Evolutionary conservation across 2,329 filamentous ascomycete genomes (phyloP).

Genomic region (Fusarium mexicanum): DNA sequence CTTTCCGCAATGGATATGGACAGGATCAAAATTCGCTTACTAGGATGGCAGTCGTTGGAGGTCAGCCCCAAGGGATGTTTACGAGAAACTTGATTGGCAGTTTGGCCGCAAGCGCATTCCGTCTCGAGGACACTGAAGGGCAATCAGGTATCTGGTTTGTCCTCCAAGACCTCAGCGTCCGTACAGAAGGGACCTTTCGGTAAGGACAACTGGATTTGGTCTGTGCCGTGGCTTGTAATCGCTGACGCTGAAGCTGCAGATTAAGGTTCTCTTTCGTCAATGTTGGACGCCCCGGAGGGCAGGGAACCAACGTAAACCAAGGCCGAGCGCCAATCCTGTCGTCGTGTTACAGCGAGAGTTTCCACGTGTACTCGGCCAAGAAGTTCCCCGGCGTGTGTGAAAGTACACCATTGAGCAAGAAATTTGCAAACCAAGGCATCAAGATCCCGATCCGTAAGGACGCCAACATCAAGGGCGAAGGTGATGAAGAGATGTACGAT

Average conservation of each 20-base stretch:
- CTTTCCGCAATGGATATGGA: conserved; percentile 45
- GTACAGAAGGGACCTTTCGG: conserved; percentile 92
- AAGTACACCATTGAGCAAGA: conserved; percentile 89
- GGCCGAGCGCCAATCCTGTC: conserved; percentile 84
- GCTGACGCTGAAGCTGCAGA: conserved; percentile 50
- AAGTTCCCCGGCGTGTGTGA: conserved; percentile 98
- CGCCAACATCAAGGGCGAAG: conserved; percentile 64
- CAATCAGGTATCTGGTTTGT: conserved; percentile 97
- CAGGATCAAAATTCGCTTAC: conserved; percentile 46
- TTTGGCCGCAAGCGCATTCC: conserved; percentile 86
- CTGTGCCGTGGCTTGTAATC: not conserved
- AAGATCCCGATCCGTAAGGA: conserved; percentile 98
- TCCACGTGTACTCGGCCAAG: conserved; percentile 96
- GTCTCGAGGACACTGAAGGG: conserved; percentile 79
- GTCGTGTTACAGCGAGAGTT: conserved; percentile 84
- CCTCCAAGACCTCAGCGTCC: conserved; percentile 91
- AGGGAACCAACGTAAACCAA: conserved; percentile 68
- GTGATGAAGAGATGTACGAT: conserved; percentile 59
- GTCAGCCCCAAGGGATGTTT: conserved; percentile 81
- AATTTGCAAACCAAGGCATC: conserved; percentile 91
- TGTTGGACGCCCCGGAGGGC: conserved; percentile 66
- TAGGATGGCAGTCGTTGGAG: conserved; percentile 52
- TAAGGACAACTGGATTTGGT: conserved; percentile 52
- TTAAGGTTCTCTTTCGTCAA: conserved; percentile 83
- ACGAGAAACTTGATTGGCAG: conserved; percentile 95